Evolutionary conservation across 73 alveolate species (phyloP).

Genomic region (Uronychia binucleata): DNA sequence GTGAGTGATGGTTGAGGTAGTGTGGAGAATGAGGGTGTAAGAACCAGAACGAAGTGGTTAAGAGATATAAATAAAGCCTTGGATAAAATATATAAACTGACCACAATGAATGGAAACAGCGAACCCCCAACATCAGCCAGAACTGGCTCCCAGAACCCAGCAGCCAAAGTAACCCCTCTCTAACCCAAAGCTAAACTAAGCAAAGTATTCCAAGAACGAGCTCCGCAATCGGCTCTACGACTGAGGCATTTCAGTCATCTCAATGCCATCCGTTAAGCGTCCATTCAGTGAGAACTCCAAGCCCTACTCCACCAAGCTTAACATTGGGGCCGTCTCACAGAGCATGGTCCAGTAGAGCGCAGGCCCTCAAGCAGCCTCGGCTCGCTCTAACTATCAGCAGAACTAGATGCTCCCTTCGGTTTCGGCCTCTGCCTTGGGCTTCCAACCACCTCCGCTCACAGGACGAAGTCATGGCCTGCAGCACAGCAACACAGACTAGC

Average conservation of each 20-base stretch:
- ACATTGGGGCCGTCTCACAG: background rate
- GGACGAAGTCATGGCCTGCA: background rate
- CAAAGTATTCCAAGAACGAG: background rate
- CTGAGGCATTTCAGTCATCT: constrained; percentile 49
- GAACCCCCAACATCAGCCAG: constrained; percentile 1
- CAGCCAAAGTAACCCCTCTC: background rate
- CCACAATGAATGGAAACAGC: background rate
- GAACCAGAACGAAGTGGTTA: too few relatives aligned
- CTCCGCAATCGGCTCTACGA: constrained; percentile 45
- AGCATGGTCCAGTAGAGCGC: background rate
- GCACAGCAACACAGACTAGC: background rate
- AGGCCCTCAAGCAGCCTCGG: background rate
- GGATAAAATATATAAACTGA: background rate
- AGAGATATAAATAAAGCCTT: background rate
- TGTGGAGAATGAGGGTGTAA: too few relatives aligned
- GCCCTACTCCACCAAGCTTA: background rate
- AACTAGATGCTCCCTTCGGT: background rate
- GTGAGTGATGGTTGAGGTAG: background rate
- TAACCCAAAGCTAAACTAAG: background rate
- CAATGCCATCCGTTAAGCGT: constrained; percentile 67
- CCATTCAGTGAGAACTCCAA: constrained; percentile 19
- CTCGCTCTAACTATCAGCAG: background rate
- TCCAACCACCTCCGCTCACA: background rate
- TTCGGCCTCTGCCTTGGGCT: background rate
- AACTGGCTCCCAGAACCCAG: background rate